These are phyloP conservation scores for Aspergillus ostianus DNA, from an alignment of 495 filamentous ascomycete genomes.

Conservation along the genomic window DNA sequence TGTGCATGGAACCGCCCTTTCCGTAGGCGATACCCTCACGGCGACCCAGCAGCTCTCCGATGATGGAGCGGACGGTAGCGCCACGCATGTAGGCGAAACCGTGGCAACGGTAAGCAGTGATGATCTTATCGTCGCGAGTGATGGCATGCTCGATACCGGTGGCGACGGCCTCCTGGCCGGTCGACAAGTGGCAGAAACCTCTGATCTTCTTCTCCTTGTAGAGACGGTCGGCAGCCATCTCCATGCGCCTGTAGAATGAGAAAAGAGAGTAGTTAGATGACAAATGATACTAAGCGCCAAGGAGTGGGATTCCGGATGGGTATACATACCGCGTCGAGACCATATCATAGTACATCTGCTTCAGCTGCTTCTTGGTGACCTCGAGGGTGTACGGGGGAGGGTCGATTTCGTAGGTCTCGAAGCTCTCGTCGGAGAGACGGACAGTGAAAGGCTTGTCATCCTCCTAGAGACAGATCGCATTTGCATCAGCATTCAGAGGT, in stretches of 20 bases:
- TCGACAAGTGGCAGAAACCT: constrained; percentile 98
- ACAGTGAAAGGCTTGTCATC: constrained; percentile 94
- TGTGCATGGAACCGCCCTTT: constrained; percentile 99
- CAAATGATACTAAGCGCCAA: constrained; percentile 7
- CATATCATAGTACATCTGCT: constrained; percentile 99
- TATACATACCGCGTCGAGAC: constrained; percentile 75
- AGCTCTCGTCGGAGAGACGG: constrained; percentile 92
- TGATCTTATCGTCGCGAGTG: constrained; percentile 84
- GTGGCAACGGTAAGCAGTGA: constrained; percentile 98
- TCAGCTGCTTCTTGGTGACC: constrained; percentile 94
- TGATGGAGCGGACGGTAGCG: constrained; percentile 85
- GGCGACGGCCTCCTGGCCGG: constrained; percentile 95
- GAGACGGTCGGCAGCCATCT: constrained; percentile 95
- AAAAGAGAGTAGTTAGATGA: constrained; percentile 6
- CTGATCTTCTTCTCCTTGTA: constrained; percentile 99
- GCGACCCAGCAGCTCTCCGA: constrained; percentile 92
- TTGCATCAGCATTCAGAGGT: constrained; percentile 27
- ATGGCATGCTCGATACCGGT: constrained; percentile 96
- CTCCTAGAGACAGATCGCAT: constrained; percentile 54
- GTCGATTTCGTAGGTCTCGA: constrained; percentile 99
- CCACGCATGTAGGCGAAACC: constrained; percentile 97
- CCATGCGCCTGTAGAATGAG: constrained; percentile 74
- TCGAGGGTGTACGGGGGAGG: constrained; percentile 86
- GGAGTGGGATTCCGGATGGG: constrained; percentile 3
- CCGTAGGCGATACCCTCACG: constrained; percentile 96